Base-by-base conservation (phyloP, 805 yeast species). In the Jamesozyma spencerorum region DNA sequence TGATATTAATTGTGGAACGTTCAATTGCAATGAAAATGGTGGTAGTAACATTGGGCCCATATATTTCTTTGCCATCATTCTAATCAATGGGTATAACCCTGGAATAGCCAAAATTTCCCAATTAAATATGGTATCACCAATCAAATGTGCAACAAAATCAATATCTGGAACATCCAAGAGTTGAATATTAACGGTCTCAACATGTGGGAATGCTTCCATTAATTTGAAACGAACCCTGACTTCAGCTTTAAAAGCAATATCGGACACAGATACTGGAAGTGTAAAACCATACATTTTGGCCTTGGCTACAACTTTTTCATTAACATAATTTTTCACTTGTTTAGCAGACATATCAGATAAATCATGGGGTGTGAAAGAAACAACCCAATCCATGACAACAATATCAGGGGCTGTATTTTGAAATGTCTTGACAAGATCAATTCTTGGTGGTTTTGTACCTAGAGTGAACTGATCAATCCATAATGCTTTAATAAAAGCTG, bases 351-450 rank as follows among this genome's bases (percentile, higher is more conserved):
- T 68, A 61, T 92, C 99, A 32, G 82, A 81, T 37, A 77, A 63
- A 31, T 87, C 83, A 62, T 85, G 86, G n/a, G 99, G 98, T 20
- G 85, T 82, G 67, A 88, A 85, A 1, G 96, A 84, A 34, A 83
- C 74, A 32, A 79, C 82, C 97, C 97, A 90, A 63, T 92, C 98
- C 96, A 92, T 92, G 39, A 94, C 96, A 10, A 90, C 94, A 39
- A 92, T 81, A 56, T 90, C 96, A 46, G 82, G 83, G 24, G 77
- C 80, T n/a, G 97, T 90, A 47, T 90, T 85, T 37, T 81, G 84
- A 55, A 87, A 75, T 2, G 97, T 85, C 58, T 92, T 85, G 15
- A 90, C 97, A 47, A 71, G 71, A 57, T 92, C 97, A 45, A 92
- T 72, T 60, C 98, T 75, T 27, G 95, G 95, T 8, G 99, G 95